Conservation (phyloP, 2,329 filamentous ascomycete species). For the Exserohilum turcica region DNA sequence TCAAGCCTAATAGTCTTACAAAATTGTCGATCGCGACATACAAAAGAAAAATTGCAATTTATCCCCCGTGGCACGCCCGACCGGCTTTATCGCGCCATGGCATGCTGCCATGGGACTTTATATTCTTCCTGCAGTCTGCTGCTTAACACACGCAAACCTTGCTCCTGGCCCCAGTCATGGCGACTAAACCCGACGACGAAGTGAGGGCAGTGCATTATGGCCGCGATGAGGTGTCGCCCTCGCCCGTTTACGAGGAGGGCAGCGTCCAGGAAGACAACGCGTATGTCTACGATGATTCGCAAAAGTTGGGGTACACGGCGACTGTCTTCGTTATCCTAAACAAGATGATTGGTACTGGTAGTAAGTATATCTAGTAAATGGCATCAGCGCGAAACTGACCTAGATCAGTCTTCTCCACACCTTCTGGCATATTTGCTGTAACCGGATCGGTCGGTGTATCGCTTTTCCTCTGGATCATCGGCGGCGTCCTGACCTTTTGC, state of each 20-base stretch:
- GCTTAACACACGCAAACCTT: not conserved
- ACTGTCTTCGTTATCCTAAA: slow-evolving; percentile 45
- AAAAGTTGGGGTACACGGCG: slow-evolving; percentile 42
- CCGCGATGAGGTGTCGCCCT: slow-evolving; percentile 17
- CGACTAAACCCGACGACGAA: slow-evolving; percentile 26
- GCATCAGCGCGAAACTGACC: slow-evolving; percentile 14
- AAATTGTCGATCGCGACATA: slow-evolving; percentile 35
- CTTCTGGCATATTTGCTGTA: slow-evolving; percentile 61
- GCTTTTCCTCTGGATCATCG: slow-evolving; percentile 61
- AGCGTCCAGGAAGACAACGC: slow-evolving; percentile 41
- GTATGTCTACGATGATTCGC: slow-evolving; percentile 39
- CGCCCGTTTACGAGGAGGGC: slow-evolving; percentile 28
- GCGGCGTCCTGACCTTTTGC: slow-evolving; percentile 59
- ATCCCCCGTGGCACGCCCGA: slow-evolving; percentile 6
- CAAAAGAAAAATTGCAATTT: slow-evolving; percentile 11
- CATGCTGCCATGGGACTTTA: slow-evolving; percentile 23
- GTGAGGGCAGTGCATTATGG: slow-evolving; percentile 24
- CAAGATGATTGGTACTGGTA: slow-evolving; percentile 39
- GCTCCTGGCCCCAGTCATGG: slow-evolving; percentile 19
- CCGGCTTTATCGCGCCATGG: slow-evolving; percentile 22
- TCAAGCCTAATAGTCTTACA: slow-evolving; percentile 34
- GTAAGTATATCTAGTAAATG: slow-evolving; percentile 16
- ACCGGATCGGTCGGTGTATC: slow-evolving; percentile 61
- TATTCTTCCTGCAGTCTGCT: not conserved
- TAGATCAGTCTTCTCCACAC: slow-evolving; percentile 58